Conservation (phyloP, 2,329 filamentous ascomycete species). For the Monilinia vaccinii-corymbosi region DNA sequence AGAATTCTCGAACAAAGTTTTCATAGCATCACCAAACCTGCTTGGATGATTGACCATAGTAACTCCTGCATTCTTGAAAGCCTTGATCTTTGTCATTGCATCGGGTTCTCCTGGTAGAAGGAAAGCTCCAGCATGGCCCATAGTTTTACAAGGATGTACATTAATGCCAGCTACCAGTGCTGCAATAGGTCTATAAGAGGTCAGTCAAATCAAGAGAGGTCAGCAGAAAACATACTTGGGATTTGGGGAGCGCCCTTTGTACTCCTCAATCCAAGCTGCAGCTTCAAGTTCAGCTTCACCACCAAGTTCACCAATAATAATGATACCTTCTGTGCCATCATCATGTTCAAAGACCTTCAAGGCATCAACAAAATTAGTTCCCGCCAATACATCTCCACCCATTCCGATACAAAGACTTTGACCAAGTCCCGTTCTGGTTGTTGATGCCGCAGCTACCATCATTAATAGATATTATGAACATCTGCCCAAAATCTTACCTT, state of each 20-base stretch:
- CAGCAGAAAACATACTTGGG: constrained; percentile 48
- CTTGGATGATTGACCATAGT: constrained; percentile 68
- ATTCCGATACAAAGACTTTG: constrained; percentile 67
- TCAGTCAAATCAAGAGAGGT: not conserved
- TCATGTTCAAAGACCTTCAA: constrained; percentile 57
- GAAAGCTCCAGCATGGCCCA: constrained; percentile 76
- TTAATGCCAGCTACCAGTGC: constrained; percentile 60
- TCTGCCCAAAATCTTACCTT: constrained; percentile 32
- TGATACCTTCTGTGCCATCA: constrained; percentile 56
- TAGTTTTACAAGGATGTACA: constrained; percentile 55
- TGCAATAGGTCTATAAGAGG: constrained; percentile 52
- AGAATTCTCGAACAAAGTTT: constrained; percentile 42
- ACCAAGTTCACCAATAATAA: constrained; percentile 59
- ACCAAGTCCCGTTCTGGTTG: constrained; percentile 59
- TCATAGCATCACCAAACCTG: constrained; percentile 62
- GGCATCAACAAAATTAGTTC: constrained; percentile 65
- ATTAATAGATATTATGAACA: constrained; percentile 4
- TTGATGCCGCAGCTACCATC: constrained; percentile 51
- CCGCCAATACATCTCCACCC: constrained; percentile 63
- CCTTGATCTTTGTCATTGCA: constrained; percentile 55
- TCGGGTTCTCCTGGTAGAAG: constrained; percentile 55
- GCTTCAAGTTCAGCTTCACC: constrained; percentile 58
- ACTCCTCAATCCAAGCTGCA: constrained; percentile 64
- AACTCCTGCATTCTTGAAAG: constrained; percentile 56
- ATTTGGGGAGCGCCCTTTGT: constrained; percentile 44